Evolutionary conservation across 192 early-diverging fungal species (phyloP).

Genomic region (Spinellus fusiger): DNA sequence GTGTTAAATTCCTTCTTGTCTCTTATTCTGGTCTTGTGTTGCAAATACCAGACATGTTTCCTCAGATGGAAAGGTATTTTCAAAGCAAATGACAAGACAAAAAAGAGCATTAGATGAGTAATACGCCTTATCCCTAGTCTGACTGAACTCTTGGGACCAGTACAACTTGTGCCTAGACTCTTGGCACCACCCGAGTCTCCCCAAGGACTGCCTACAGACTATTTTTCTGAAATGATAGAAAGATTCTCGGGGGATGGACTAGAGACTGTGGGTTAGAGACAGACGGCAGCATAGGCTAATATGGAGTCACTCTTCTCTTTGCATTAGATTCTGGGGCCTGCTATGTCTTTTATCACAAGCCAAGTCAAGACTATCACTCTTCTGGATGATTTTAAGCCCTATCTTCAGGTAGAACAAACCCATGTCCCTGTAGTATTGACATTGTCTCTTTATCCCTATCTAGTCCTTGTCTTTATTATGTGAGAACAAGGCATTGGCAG

Average conservation of each 20-base stretch:
- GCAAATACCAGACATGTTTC: conserved; percentile 87
- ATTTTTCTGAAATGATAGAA: conserved; percentile 51
- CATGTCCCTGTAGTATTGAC: not conserved
- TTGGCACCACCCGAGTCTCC: conserved; percentile 49
- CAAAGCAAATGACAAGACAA: not conserved
- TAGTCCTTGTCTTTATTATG: conserved; percentile 48
- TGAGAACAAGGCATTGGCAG: conserved; percentile 49
- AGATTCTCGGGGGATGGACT: conserved; percentile 63
- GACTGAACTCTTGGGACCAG: conserved; percentile 27
- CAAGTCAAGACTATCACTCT: conserved; percentile 41
- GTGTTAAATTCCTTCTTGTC: conserved; percentile 57
- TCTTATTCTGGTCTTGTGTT: conserved; percentile 81
- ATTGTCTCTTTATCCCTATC: not conserved
- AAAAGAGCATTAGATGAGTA: not conserved
- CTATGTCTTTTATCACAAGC: conserved; percentile 43
- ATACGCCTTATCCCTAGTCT: not conserved
- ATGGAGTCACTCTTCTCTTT: no score
- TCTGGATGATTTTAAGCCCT: conserved; percentile 41
- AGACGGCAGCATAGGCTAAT: conserved; percentile 43
- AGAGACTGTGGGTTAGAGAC: conserved; percentile 42
- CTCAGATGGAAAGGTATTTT: conserved; percentile 57
- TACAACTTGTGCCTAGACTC: conserved; percentile 42
- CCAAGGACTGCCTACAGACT: conserved; percentile 58
- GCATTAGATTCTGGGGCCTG: conserved; percentile 47
- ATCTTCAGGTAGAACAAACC: conserved; percentile 36